phyloP scores from a whole-genome alignment of 2,329 filamentous ascomycete species.

The Rhynchosporium agropyri region DNA sequence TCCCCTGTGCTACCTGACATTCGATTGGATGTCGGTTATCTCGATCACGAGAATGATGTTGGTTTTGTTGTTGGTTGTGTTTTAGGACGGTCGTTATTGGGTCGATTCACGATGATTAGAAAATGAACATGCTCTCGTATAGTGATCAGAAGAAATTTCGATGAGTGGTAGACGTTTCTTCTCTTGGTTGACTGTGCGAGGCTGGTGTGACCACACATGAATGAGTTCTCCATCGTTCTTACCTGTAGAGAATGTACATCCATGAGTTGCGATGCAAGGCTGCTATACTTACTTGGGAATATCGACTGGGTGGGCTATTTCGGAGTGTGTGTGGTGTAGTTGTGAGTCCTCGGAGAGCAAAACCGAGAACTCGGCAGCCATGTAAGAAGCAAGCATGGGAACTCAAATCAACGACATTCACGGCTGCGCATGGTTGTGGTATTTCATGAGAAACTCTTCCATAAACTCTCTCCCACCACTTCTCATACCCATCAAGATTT shows the following conservation, averaged over 20 bases:
- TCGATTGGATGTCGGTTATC: neutral
- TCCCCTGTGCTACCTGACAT: neutral
- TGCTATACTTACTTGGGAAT: neutral
- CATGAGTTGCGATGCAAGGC: neutral
- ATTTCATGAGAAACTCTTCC: too few relatives aligned
- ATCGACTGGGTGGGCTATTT: too few relatives aligned
- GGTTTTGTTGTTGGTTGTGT: slow-evolving; percentile 2
- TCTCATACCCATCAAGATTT: too few relatives aligned
- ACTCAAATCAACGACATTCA: too few relatives aligned
- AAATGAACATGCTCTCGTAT: neutral
- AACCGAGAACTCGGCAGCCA: neutral
- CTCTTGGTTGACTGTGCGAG: neutral
- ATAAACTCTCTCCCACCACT: too few relatives aligned
- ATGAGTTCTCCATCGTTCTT: neutral
- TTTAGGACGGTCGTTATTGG: neutral
- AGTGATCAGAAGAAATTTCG: too few relatives aligned
- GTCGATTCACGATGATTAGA: neutral
- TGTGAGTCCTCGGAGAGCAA: neutral
- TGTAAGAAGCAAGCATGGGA: too few relatives aligned
- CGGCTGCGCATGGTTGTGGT: too few relatives aligned
- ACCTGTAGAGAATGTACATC: neutral
- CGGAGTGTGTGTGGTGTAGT: too few relatives aligned
- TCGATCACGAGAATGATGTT: slow-evolving; percentile 4
- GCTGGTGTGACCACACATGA: neutral
- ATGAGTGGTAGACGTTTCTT: too few relatives aligned